Base-by-base conservation (phyloP, 768 basidiomycete genomes). In the Psilocybe sp. region DNA sequence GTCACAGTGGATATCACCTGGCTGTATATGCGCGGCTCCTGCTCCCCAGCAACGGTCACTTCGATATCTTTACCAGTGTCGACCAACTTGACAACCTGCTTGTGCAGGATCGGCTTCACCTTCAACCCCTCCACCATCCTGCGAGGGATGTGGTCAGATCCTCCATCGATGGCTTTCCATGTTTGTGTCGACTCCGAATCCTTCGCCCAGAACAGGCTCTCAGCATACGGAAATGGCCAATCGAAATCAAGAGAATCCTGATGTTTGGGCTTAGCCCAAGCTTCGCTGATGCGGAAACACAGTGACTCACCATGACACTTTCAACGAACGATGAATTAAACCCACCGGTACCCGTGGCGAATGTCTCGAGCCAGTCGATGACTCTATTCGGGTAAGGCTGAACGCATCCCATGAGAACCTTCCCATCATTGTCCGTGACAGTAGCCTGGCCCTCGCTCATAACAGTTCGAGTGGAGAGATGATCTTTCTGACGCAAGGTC, bases 301-400 rank as follows among this genome's bases (percentile, higher is more conserved):
- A 33, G 16, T 18, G 28, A 15, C 43, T 45, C 16, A 53, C 55
- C 50, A 51, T 46, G 23, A 51, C 42, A 19, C 44, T 51, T 50
- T 74, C 72, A 0, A 68, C 51, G 36, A 74, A 60, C 12, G 66
- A 61, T 5, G 60, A 59, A 48, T 75, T 66, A 49, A 66, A 75
- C 39, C 54, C 59, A 6, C 61, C 64, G 5, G 63, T 63, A 4
- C 57, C 61, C 10, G 51, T 60, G 18, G 59, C 62, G 9, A 73
- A 64, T 14, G 65, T 70, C 39, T 68, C 67, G 47, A 60, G 54
- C 61, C 67, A 74, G 39, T 71, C 65, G 15, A 72, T 53, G 6
- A 66, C 56, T 12, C 53, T 28, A 10, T 54, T 47, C 2, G 59
- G 52, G 34, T 53, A 54, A 13, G 54, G 35, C 35, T 45, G 49